Percentiles rank a stretch among this genome's conserved stretches.
Evolutionary conservation across 768 basidiomycete genomes (phyloP).

Genomic region (Podaxis sp.): DNA sequence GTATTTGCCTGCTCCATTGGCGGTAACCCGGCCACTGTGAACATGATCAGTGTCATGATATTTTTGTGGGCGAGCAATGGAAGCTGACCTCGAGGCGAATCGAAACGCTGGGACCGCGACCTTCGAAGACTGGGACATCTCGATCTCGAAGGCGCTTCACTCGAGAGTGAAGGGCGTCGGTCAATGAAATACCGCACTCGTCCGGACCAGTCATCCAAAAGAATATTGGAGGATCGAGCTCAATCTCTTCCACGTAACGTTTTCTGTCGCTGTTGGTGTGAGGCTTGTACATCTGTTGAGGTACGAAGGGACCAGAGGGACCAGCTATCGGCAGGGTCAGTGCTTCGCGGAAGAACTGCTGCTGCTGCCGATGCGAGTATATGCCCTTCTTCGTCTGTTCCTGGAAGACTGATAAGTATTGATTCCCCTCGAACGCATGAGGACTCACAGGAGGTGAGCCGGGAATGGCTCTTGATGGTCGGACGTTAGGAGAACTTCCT

Average conservation of each 20-base stretch:
- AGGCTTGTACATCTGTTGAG: conserved; percentile 72
- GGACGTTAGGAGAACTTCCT: conserved; percentile 11
- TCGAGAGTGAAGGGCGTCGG: conserved; percentile 62
- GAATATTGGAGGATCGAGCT: conserved; percentile 62
- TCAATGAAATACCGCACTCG: conserved; percentile 61
- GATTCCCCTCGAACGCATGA: neutral
- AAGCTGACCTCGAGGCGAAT: conserved; percentile 68
- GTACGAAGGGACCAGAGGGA: conserved; percentile 52
- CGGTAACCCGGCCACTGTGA: conserved; percentile 78
- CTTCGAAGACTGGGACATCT: conserved; percentile 67
- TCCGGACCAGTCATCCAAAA: conserved; percentile 55
- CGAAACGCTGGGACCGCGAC: conserved; percentile 78
- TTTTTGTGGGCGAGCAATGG: neutral
- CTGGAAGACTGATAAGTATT: conserved; percentile 13
- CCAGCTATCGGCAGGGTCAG: conserved; percentile 33
- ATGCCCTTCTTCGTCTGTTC: conserved; percentile 26
- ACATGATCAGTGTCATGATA: conserved; percentile 4
- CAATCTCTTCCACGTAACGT: conserved; percentile 73
- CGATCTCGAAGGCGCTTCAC: conserved; percentile 55
- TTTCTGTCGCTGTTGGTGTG: conserved; percentile 76
- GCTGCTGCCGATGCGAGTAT: conserved; percentile 46
- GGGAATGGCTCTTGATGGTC: conserved; percentile 5
- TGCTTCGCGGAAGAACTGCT: conserved; percentile 44
- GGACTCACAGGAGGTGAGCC: conserved; percentile 7
- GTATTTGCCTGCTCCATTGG: conserved; percentile 79